phyloP scores from a whole-genome alignment of 2,329 filamentous ascomycete genomes.

The Colletotrichum paranaense region DNA sequence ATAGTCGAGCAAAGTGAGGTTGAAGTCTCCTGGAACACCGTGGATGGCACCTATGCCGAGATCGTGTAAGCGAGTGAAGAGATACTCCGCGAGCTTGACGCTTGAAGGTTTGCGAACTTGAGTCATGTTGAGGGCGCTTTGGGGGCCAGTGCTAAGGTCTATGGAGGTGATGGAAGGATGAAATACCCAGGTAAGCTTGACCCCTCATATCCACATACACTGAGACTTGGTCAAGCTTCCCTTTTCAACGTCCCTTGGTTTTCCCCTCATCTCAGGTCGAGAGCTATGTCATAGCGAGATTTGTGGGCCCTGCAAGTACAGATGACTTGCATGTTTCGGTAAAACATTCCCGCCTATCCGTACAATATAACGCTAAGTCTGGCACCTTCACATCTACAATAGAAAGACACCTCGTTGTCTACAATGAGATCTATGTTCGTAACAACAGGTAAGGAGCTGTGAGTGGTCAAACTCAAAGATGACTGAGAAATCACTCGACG shows the following conservation, averaged over 20 bases:
- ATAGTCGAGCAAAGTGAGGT: slow-evolving; percentile 50
- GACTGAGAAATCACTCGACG: neutral
- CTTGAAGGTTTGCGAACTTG: neutral
- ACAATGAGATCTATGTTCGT: neutral
- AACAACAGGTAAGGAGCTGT: neutral
- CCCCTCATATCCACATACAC: neutral
- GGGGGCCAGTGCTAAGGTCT: neutral
- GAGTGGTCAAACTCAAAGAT: neutral
- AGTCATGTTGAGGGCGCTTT: neutral
- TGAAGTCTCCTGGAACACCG: slow-evolving; percentile 59
- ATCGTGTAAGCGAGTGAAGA: slow-evolving; percentile 69
- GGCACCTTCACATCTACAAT: neutral
- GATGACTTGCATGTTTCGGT: neutral
- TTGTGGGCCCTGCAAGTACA: neutral
- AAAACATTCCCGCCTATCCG: neutral
- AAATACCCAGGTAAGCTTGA: neutral
- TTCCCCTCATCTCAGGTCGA: slow-evolving; percentile 11
- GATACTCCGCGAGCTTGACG: slow-evolving; percentile 66
- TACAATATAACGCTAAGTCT: neutral
- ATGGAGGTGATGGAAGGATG: neutral
- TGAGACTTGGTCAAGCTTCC: neutral
- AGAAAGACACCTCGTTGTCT: neutral
- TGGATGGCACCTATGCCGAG: slow-evolving; percentile 68
- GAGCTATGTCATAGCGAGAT: neutral
- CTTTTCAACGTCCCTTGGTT: neutral